Percentiles rank a stretch among this genome's conserved stretches.
These are phyloP conservation scores for Trapa bicornis DNA, from an alignment of 345 rosid species.

Conservation along the genomic window DNA sequence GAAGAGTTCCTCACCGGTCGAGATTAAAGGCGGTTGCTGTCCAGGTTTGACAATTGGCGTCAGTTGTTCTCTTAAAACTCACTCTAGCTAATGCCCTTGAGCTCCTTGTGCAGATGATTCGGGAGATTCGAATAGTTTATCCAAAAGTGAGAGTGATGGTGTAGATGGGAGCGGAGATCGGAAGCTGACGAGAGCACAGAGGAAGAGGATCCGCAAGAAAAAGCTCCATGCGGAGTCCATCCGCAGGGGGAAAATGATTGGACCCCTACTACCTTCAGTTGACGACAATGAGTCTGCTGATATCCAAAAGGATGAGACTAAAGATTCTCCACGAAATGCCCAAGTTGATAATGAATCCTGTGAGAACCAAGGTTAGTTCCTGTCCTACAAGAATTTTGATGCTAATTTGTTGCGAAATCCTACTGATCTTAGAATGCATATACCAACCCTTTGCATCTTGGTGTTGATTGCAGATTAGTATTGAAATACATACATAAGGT, in stretches of 20 bases:
- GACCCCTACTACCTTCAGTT: conserved; percentile 43
- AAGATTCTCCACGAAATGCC: conserved; percentile 50
- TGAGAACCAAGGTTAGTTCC: neutral
- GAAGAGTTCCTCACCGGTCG: neutral
- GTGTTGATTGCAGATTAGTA: neutral
- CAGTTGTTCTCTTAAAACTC: neutral
- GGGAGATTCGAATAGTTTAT: conserved; percentile 8
- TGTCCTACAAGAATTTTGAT: neutral
- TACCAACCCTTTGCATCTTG: neutral
- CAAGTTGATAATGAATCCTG: conserved; percentile 11
- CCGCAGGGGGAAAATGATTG: conserved; percentile 40
- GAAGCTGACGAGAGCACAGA: conserved; percentile 56
- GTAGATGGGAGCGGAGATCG: conserved; percentile 12
- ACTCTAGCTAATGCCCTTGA: neutral
- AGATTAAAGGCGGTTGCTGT: conserved; percentile 23
- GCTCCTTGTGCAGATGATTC: conserved; percentile 30
- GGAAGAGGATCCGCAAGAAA: conserved; percentile 63
- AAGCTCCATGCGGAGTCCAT: conserved; percentile 46
- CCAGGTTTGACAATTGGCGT: conserved; percentile 18
- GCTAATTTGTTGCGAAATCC: neutral
- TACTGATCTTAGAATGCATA: neutral
- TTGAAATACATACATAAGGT: too few relatives aligned
- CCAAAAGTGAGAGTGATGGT: conserved; percentile 12
- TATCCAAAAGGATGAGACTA: conserved; percentile 12
- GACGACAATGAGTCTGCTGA: neutral